Conservation (phyloP, 208 protist genomes). For the Leishmania lainsoni region DNA sequence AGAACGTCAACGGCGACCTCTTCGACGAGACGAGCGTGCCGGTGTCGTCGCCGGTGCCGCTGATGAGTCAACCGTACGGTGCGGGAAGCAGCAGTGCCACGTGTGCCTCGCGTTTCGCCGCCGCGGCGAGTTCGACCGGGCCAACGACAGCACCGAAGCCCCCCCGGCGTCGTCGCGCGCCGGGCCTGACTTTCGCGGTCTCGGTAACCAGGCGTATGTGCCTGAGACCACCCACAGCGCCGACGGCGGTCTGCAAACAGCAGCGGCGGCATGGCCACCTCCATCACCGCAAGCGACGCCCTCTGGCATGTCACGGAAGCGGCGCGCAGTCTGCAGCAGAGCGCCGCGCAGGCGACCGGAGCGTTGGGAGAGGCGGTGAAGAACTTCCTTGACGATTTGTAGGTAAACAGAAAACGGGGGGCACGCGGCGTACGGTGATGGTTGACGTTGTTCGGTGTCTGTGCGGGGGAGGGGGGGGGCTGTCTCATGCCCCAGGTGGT, state of each 20-base stretch:
- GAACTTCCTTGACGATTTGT: constrained; percentile 71
- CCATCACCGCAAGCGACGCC: constrained; percentile 33
- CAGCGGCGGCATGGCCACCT: constrained; percentile 7
- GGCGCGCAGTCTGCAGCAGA: constrained; percentile 53
- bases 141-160: not conserved
- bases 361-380: constrained; percentile 54
- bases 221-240: constrained; percentile 24
- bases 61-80: not conserved
- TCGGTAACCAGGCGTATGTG: constrained; percentile 60
- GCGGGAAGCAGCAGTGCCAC: constrained; percentile 11
- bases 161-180: constrained; percentile 23
- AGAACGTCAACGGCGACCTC: constrained; percentile 36
- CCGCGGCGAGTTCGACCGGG: not conserved
- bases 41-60: constrained; percentile 12
- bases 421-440: not conserved
- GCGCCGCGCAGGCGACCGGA: constrained; percentile 40
- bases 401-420: not conserved
- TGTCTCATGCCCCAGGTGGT: not conserved
- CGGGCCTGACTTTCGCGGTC: constrained; percentile 67
- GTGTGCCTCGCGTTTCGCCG: constrained; percentile 1
- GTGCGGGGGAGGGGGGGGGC: not conserved
- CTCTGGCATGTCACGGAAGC: constrained; percentile 64
- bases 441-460: not conserved
- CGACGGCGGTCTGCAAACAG: constrained; percentile 9
- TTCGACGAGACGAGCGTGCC: constrained; percentile 30